phyloP scores from a whole-genome alignment of 1,284 basidiomycete genomes.

The Acaromyces ingoldii region DNA sequence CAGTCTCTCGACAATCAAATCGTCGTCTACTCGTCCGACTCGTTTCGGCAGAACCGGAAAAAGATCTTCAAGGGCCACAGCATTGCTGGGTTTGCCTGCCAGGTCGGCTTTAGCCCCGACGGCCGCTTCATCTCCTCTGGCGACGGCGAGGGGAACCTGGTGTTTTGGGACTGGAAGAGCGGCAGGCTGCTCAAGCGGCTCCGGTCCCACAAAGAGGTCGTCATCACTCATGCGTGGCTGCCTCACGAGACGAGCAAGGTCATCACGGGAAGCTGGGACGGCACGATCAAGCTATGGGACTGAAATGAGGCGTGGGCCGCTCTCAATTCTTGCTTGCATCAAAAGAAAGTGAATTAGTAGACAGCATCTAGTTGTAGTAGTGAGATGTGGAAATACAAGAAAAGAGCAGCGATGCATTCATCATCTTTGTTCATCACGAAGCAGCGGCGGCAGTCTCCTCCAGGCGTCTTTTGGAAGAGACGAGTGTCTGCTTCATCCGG shows the following conservation, averaged over 20 bases:
- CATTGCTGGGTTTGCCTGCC: conserved; percentile 92
- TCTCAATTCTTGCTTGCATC: too few relatives aligned
- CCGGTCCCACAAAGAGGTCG: conserved; percentile 84
- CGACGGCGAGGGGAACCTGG: conserved; percentile 86
- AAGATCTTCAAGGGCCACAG: conserved; percentile 96
- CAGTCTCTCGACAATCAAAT: conserved; percentile 99
- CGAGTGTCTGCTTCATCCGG: conserved; percentile 1
- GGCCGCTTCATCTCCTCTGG: conserved; percentile 96
- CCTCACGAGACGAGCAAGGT: conserved; percentile 90
- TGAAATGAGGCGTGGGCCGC: too few relatives aligned
- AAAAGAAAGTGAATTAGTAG: too few relatives aligned
- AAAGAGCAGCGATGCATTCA: too few relatives aligned
- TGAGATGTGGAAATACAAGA: too few relatives aligned
- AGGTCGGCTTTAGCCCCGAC: conserved; percentile 93
- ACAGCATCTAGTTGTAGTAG: too few relatives aligned
- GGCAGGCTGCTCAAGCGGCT: conserved; percentile 80
- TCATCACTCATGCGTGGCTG: conserved; percentile 95
- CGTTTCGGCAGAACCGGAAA: conserved; percentile 93
- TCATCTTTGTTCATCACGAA: too few relatives aligned
- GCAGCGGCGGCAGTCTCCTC: too few relatives aligned
- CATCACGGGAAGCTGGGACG: conserved; percentile 94
- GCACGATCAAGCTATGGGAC: conserved; percentile 86
- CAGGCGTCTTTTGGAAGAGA: background rate
- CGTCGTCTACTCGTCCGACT: conserved; percentile 87
- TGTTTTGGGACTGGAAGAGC: conserved; percentile 99